Conservation (phyloP, 2,329 filamentous ascomycete species). For the Claviceps sp. region DNA sequence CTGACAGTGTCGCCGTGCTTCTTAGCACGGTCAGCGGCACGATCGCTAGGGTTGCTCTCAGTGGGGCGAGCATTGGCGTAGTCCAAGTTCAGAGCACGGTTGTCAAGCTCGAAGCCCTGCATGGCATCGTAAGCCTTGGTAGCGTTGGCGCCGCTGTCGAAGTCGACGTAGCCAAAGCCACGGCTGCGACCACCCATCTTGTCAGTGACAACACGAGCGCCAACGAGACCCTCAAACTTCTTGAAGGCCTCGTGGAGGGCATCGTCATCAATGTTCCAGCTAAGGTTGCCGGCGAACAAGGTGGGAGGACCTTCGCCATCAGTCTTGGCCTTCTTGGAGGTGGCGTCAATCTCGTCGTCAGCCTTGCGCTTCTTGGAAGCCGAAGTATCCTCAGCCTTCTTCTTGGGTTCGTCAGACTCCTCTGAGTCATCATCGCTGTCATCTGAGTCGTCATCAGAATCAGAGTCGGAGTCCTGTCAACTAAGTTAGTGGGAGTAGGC, state of each 20-base stretch:
- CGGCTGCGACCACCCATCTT: slow-evolving; percentile 70
- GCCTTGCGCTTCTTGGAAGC: slow-evolving; percentile 35
- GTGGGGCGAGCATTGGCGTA: slow-evolving; percentile 56
- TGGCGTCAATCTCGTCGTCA: slow-evolving; percentile 34
- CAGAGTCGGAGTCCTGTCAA: slow-evolving; percentile 4
- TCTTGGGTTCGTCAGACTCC: slow-evolving; percentile 20
- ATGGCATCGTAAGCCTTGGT: slow-evolving; percentile 61
- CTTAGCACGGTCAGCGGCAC: slow-evolving; percentile 50
- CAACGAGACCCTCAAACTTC: slow-evolving; percentile 57
- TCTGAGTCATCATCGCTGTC: slow-evolving; percentile 21
- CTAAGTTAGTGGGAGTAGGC: not conserved
- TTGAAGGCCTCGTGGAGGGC: slow-evolving; percentile 72
- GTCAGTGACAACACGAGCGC: slow-evolving; percentile 73
- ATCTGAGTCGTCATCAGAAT: slow-evolving; percentile 22
- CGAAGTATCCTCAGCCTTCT: slow-evolving; percentile 20
- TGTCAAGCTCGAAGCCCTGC: slow-evolving; percentile 61
- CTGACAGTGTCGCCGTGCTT: slow-evolving; percentile 69
- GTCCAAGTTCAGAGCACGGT: slow-evolving; percentile 65
- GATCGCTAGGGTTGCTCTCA: slow-evolving; percentile 36
- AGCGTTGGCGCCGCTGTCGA: slow-evolving; percentile 52
- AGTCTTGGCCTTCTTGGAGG: slow-evolving; percentile 56
- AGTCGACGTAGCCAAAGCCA: slow-evolving; percentile 91
- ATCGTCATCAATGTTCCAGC: slow-evolving; percentile 82
- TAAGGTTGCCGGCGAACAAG: slow-evolving; percentile 81
- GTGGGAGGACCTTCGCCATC: slow-evolving; percentile 39